Evolutionary conservation across 2,329 filamentous ascomycete species (phyloP).

Genomic region (Exophiala bonariae): DNA sequence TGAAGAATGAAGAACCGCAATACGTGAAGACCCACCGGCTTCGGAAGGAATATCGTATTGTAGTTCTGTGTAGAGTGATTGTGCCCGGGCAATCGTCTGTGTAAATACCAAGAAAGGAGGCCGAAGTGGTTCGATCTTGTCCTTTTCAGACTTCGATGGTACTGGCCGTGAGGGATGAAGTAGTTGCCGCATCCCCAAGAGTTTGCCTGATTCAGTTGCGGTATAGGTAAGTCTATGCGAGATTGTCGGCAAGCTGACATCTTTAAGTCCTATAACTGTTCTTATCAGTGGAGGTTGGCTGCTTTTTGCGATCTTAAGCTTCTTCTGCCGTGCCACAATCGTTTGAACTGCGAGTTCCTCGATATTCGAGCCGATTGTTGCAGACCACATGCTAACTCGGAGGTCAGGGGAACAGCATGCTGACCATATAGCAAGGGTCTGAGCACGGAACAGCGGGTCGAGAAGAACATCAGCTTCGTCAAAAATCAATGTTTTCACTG

Average conservation of each 20-base stretch:
- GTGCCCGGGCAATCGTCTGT: slow-evolving; percentile 88
- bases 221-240: slow-evolving; percentile 86
- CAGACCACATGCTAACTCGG: slow-evolving; percentile 84
- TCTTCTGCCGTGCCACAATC: slow-evolving; percentile 56
- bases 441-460: slow-evolving; percentile 84
- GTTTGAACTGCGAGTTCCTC: slow-evolving; percentile 75
- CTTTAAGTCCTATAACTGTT: slow-evolving; percentile 92
- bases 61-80: slow-evolving; percentile 83
- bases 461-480: slow-evolving; percentile 96
- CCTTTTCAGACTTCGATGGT: slow-evolving; percentile 44
- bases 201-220: slow-evolving; percentile 88
- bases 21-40: slow-evolving; percentile 78
- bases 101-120: slow-evolving; percentile 95
- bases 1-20: slow-evolving; percentile 87
- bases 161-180: slow-evolving; percentile 64
- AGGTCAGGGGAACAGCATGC: slow-evolving; percentile 71
- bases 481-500: slow-evolving; percentile 73
- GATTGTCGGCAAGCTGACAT: slow-evolving; percentile 91
- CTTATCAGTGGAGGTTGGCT: slow-evolving; percentile 63
- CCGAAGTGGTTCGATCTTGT: slow-evolving; percentile 60
- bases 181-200: slow-evolving; percentile 85
- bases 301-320: slow-evolving; percentile 35
- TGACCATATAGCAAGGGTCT: slow-evolving; percentile 82
- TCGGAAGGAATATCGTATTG: slow-evolving; percentile 90
- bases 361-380: slow-evolving; percentile 92